Evolutionary conservation across 2,329 filamentous ascomycete genomes (phyloP).

Genomic region (Aspergillus alliaceus): DNA sequence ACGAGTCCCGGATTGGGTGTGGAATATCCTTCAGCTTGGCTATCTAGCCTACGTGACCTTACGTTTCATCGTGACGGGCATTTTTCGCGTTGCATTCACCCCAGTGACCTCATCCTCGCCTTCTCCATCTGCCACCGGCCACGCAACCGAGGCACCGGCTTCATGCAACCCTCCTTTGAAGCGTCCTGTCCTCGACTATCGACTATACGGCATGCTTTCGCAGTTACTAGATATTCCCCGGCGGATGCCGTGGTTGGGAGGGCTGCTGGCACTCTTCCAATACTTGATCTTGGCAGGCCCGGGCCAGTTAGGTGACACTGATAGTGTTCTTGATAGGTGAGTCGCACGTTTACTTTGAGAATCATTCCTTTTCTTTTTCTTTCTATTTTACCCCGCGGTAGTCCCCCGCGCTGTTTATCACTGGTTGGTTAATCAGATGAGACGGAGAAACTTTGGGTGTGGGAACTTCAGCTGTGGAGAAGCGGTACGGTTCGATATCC

Average conservation of each 20-base stretch:
- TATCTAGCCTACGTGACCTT: constrained; percentile 60
- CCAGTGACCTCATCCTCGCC: constrained; percentile 36
- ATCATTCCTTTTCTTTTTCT: constrained; percentile 6
- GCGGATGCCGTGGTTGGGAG: constrained; percentile 89
- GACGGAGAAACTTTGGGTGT: constrained; percentile 8
- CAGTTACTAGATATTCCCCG: constrained; percentile 70
- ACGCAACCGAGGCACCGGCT: constrained; percentile 31
- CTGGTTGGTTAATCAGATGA: background rate
- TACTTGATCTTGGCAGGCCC: constrained; percentile 72
- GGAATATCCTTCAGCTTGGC: constrained; percentile 53
- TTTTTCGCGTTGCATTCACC: constrained; percentile 68
- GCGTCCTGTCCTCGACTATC: constrained; percentile 73
- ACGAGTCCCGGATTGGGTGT: constrained; percentile 43
- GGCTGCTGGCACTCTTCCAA: constrained; percentile 72
- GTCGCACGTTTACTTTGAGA: constrained; percentile 39
- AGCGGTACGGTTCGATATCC: constrained; percentile 29
- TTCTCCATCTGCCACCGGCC: constrained; percentile 21
- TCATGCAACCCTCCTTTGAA: constrained; percentile 32
- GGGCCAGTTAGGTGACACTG: constrained; percentile 69
- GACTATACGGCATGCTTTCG: constrained; percentile 71
- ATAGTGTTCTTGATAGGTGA: constrained; percentile 89
- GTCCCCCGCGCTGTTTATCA: background rate
- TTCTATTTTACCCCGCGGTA: background rate
- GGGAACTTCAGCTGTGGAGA: constrained; percentile 29
- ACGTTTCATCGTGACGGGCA: constrained; percentile 64